Conservation (phyloP, 2,329 filamentous ascomycete genomes). For the Hirsutella minnesotensis region DNA sequence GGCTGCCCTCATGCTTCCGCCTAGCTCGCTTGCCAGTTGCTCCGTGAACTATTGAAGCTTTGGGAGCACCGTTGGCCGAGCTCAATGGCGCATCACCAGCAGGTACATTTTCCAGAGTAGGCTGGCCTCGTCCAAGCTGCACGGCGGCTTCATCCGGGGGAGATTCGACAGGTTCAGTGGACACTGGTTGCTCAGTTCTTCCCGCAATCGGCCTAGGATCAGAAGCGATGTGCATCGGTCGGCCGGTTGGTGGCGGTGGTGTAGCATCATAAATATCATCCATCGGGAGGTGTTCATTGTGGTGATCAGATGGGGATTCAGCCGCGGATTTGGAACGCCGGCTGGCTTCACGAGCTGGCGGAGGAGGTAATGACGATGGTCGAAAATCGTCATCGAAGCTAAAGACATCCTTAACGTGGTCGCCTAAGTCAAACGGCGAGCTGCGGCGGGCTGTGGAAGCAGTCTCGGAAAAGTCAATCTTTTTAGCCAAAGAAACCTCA, state of each 20-base stretch:
- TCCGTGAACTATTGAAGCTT: no score
- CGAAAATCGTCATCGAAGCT: constrained; percentile 6
- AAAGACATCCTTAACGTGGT: constrained; percentile 8
- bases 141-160: no score
- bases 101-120: no score
- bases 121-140: no score
- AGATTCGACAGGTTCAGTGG: no score
- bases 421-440: constrained; percentile 12
- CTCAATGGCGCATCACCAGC: no score
- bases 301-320: background rate
- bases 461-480: constrained; percentile 23
- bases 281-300: constrained; percentile 11
- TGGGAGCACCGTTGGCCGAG: no score
- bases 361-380: constrained; percentile 5
- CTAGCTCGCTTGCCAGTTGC: no score
- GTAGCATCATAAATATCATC: constrained; percentile 17
- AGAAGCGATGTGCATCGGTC: background rate
- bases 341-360: constrained; percentile 1
- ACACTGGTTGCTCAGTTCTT: no score
- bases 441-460: constrained; percentile 20
- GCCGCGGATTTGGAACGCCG: constrained; percentile 1
- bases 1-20: no score
- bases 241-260: background rate
- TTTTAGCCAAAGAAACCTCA: background rate
- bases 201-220: background rate